A percentile compares a stretch with the other conserved stretches of the same genome.
These are phyloP conservation scores for Irpex lacteus DNA, from an alignment of 1,284 basidiomycete genomes.

Conservation along the genomic window DNA sequence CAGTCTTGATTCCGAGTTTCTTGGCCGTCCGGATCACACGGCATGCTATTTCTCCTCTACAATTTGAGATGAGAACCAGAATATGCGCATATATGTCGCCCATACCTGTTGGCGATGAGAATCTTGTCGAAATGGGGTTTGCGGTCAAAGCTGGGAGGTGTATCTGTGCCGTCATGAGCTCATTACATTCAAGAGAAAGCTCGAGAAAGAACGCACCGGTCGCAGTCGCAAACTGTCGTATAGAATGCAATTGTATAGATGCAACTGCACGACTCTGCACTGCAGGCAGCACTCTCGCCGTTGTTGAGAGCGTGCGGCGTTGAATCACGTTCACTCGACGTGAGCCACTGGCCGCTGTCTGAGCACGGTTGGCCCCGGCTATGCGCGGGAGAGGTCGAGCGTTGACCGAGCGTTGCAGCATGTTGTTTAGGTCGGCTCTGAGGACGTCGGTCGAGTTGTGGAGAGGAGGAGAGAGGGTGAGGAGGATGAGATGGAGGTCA, in stretches of 20 bases:
- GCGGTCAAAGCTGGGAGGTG: slow-evolving; percentile 10
- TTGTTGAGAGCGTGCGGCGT: slow-evolving; percentile 1
- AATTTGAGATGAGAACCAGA: not conserved
- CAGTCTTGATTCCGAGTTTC: slow-evolving; percentile 84
- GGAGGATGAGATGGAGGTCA: not conserved
- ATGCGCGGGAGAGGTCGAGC: slow-evolving; percentile 8
- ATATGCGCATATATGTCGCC: slow-evolving; percentile 1
- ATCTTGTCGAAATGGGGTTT: slow-evolving; percentile 79
- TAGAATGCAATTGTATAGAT: too few species aligned
- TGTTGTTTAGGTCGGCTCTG: not conserved
- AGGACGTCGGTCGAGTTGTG: not conserved
- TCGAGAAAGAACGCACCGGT: slow-evolving; percentile 11
- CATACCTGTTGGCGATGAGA: slow-evolving; percentile 82
- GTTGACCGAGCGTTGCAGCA: slow-evolving; percentile 8
- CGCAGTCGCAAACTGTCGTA: slow-evolving; percentile 12
- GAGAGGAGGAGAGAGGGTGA: not conserved
- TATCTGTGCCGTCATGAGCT: not conserved
- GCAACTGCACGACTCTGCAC: not conserved
- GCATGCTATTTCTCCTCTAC: slow-evolving; percentile 91
- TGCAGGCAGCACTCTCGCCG: too few species aligned
- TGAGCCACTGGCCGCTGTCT: not conserved
- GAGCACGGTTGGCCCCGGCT: not conserved
- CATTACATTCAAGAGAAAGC: not conserved
- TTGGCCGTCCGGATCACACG: slow-evolving; percentile 89
- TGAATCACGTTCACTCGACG: not conserved